phyloP scores from a whole-genome alignment of 2,329 filamentous ascomycete genomes.

The Penicillium rolfsii region DNA sequence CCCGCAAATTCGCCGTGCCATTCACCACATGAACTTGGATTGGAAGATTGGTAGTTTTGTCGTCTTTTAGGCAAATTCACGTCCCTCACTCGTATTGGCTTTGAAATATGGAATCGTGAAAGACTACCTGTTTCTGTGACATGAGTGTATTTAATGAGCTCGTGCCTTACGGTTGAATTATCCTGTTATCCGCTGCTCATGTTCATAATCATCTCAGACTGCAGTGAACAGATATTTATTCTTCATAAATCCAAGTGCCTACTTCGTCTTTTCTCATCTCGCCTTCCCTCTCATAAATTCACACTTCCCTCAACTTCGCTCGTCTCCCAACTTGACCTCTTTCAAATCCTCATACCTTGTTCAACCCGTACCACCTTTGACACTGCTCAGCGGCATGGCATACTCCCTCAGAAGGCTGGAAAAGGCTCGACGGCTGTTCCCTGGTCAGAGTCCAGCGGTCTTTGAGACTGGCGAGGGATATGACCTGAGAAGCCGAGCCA shows the following conservation, averaged over 20 bases:
- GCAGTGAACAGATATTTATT: background rate
- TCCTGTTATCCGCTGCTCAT: background rate
- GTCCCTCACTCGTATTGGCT: background rate
- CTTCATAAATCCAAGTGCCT: background rate
- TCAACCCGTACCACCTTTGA: background rate
- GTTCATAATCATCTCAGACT: background rate
- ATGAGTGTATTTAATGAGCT: background rate
- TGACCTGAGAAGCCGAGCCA: conserved; percentile 4
- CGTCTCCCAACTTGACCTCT: background rate
- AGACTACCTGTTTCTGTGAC: background rate
- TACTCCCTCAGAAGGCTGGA: background rate
- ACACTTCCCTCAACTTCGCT: background rate
- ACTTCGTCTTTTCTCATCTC: background rate
- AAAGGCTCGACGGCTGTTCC: background rate
- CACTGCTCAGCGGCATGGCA: background rate
- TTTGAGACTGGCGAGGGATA: conserved; percentile 8
- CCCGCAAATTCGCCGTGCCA: background rate
- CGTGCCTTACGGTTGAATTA: background rate
- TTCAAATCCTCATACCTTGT: background rate
- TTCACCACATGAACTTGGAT: background rate
- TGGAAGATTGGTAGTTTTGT: background rate
- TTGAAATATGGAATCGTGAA: background rate
- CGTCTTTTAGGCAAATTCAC: background rate
- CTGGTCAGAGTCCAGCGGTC: background rate
- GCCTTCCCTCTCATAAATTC: background rate